These are phyloP conservation scores for Lentinus tigrinus DNA, from an alignment of 768 basidiomycete genomes.

Conservation along the genomic window DNA sequence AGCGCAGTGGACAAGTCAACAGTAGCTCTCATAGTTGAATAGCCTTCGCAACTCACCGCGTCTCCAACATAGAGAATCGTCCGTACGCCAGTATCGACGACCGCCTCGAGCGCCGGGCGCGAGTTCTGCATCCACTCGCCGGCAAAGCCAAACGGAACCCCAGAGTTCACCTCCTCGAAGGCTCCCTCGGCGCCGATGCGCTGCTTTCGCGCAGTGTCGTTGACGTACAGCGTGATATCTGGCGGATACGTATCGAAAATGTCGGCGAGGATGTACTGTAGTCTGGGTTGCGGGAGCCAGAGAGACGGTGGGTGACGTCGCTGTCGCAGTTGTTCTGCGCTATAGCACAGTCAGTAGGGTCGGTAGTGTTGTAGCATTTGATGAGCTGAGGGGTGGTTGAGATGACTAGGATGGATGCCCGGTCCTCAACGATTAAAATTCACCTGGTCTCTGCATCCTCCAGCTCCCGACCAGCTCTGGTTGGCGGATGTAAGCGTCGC, in stretches of 20 bases:
- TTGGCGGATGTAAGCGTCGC: constrained; percentile 41
- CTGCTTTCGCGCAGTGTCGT: constrained; percentile 26
- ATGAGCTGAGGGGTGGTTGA: constrained; percentile 37
- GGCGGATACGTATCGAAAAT: constrained; percentile 45
- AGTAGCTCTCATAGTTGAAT: background rate
- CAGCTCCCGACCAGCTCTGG: constrained; percentile 39
- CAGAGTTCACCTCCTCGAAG: constrained; percentile 39
- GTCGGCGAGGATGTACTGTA: constrained; percentile 39
- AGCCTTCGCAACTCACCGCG: constrained; percentile 37
- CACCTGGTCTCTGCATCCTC: constrained; percentile 51
- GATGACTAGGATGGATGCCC: no score
- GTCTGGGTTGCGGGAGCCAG: constrained; percentile 50
- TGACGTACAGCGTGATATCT: constrained; percentile 31
- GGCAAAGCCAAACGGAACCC: constrained; percentile 46
- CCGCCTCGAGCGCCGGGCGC: constrained; percentile 47
- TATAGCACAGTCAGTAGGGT: constrained; percentile 47
- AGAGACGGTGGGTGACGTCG: constrained; percentile 49
- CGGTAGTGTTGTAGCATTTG: constrained; percentile 46
- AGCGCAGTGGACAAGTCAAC: background rate
- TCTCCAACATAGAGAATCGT: constrained; percentile 55
- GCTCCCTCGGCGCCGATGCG: constrained; percentile 43
- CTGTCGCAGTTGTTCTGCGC: constrained; percentile 60
- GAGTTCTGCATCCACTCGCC: constrained; percentile 54
- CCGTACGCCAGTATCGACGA: constrained; percentile 56
- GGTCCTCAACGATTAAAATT: constrained; percentile 26